Percentiles rank a stretch among this genome's conserved stretches.
Evolutionary conservation across 2,329 filamentous ascomycete species (phyloP).

Genomic region (Cladosporium sp.): DNA sequence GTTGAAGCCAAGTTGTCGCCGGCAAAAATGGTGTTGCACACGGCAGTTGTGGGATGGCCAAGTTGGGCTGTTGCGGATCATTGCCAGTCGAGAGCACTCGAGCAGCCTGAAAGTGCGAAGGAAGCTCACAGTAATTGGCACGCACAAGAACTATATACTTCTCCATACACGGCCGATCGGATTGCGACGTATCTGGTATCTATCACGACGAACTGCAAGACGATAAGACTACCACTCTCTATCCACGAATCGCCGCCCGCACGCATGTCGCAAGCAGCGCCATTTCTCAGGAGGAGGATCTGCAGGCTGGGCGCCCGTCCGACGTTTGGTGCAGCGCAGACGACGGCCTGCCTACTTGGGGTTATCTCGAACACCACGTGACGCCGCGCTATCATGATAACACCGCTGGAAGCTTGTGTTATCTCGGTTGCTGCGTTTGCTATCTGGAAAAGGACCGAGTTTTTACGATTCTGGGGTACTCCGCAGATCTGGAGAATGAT

Average conservation of each 20-base stretch:
- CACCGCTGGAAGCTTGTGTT: neutral
- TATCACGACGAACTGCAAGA: slow-evolving; percentile 10
- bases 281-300: slow-evolving; percentile 10
- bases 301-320: slow-evolving; percentile 8
- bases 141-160: slow-evolving; percentile 4
- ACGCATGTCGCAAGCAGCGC: slow-evolving; percentile 11
- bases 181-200: slow-evolving; percentile 12
- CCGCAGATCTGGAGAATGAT: slow-evolving; percentile 1
- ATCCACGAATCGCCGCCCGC: slow-evolving; percentile 8
- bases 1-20: neutral
- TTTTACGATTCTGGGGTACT: slow-evolving; percentile 5
- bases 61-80: neutral
- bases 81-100: slow-evolving; percentile 1
- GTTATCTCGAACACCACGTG: slow-evolving; percentile 7
- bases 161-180: neutral
- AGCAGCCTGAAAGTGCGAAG: neutral
- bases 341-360: slow-evolving; percentile 10
- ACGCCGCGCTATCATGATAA: slow-evolving; percentile 1
- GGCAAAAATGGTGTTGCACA: neutral
- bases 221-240: slow-evolving; percentile 1
- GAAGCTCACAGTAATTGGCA: neutral
- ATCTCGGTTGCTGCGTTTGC: neutral
- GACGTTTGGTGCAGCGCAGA: neutral
- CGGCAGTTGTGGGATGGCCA: slow-evolving; percentile 5
- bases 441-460: neutral